phyloP scores from a whole-genome alignment of 2,329 filamentous ascomycete species.

The Trichoderma cornu-damae region DNA sequence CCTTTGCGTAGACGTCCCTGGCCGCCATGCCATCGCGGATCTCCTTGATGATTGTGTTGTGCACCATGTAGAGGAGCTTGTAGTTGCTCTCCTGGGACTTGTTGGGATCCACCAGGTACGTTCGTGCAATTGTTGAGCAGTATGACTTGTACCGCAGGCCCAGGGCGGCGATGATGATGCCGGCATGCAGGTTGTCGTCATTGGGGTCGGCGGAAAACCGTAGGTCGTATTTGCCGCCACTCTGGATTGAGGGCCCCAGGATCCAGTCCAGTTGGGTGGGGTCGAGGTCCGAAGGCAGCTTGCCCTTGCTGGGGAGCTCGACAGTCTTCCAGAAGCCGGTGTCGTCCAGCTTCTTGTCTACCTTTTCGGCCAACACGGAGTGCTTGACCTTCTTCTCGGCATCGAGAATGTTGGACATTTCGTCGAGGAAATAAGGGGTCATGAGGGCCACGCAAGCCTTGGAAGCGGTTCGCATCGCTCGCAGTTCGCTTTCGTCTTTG shows the following conservation, averaged over 20 bases:
- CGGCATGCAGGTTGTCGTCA: conserved; percentile 77
- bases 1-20: conserved; percentile 91
- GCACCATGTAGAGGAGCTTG: conserved; percentile 77
- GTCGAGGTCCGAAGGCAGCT: conserved; percentile 83
- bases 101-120: conserved; percentile 94
- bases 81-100: conserved; percentile 94
- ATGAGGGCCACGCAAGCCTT: conserved; percentile 91
- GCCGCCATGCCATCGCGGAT: conserved; percentile 78
- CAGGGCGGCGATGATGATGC: conserved; percentile 88
- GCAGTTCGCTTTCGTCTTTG: conserved; percentile 92
- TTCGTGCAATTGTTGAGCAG: conserved; percentile 84
- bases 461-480: conserved; percentile 88
- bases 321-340: conserved; percentile 85
- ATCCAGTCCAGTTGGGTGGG: conserved; percentile 89
- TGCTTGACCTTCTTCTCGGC: conserved; percentile 97
- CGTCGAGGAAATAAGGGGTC: conserved; percentile 94
- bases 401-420: conserved; percentile 94
- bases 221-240: conserved; percentile 90
- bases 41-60: conserved; percentile 86
- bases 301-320: conserved; percentile 63
- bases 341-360: conserved; percentile 88
- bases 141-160: conserved; percentile 95
- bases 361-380: conserved; percentile 75
- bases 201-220: conserved; percentile 74
- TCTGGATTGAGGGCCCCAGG: conserved; percentile 84